Base-by-base conservation (phyloP, 148 eudicot species). In the Spergularia bocconei region DNA sequence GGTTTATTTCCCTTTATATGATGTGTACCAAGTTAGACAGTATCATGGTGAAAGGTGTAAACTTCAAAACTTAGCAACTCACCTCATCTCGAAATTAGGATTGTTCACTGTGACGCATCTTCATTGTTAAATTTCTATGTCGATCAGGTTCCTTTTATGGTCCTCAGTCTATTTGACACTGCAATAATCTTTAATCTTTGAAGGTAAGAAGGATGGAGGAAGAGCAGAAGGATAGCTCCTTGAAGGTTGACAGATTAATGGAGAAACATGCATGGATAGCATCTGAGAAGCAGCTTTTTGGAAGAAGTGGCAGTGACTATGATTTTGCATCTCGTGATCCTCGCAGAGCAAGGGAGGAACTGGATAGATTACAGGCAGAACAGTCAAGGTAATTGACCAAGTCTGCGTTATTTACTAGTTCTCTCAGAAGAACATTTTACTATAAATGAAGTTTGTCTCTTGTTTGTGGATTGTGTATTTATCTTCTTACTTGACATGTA, bases 261-360 rank as follows among this genome's bases (percentile, higher is more conserved):
- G 97, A 92, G 76, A 95, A 89, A 79, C 88, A 95, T 89, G 85
- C 89, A 10, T 95, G 98, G 98, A 92, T 95, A 80, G 80, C 96
- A 81, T 88, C 97, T 70, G 96, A 95, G 85, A 95, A 92, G 81
- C 97, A 95, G 73, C 91, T 95, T 65, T 92, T 95, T 80, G 99
- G 97, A 79, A 87, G 89, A 78, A 80, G 80, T 75, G 99, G 97
- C 71, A 92, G 91, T 64, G 97, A 95, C 79, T 95, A 95, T 83
- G 94, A 95, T 77, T 95, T 95, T 79, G 70, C 65, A 48, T 89
- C 97, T 70, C 85, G 90, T 82, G 90, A 95, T 84, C 96, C 99
- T 75, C 81, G 39, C 39, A 86, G 75, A 80, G 90, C 93, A 74
- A 90, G 86, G 73, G 84, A 81, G 50, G 88, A 89, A 25, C 88